A percentile compares a stretch with the other conserved stretches of the same genome.
Conservation (phyloP, 441 rosid genomes). For the Dalechampia spathulata region DNA sequence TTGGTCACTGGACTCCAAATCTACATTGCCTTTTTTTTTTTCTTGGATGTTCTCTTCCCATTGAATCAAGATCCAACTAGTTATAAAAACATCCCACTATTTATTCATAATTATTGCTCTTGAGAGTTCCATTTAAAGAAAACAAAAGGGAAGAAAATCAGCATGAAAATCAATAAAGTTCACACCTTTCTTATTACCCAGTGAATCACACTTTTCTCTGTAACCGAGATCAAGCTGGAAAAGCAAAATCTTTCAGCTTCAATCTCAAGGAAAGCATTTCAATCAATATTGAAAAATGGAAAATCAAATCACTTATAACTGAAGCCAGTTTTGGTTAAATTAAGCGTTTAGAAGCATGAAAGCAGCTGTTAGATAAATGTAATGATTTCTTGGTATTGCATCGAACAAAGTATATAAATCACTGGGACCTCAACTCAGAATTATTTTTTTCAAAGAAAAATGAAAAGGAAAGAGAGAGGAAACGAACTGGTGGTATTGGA, state of each 20-base stretch:
- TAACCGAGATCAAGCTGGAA: background rate
- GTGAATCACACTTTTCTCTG: background rate
- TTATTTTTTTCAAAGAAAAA: no score
- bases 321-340: no score
- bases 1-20: conserved; percentile 1
- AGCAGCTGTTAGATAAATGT: no score
- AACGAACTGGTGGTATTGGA: conserved; percentile 53
- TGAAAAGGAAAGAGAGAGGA: background rate
- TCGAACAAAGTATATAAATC: background rate
- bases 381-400: background rate
- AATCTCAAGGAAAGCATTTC: background rate
- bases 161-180: no score
- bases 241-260: conserved; percentile 7
- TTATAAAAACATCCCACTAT: no score
- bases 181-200: background rate
- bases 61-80: conserved; percentile 5
- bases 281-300: no score
- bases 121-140: background rate
- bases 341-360: no score
- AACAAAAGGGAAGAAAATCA: background rate
- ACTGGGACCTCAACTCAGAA: background rate
- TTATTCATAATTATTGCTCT: background rate
- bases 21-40: no score
- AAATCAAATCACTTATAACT: no score
- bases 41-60: no score